These are phyloP conservation scores for Fusarium tjaetaba DNA, from an alignment of 2,329 filamentous ascomycete genomes.

Conservation along the genomic window DNA sequence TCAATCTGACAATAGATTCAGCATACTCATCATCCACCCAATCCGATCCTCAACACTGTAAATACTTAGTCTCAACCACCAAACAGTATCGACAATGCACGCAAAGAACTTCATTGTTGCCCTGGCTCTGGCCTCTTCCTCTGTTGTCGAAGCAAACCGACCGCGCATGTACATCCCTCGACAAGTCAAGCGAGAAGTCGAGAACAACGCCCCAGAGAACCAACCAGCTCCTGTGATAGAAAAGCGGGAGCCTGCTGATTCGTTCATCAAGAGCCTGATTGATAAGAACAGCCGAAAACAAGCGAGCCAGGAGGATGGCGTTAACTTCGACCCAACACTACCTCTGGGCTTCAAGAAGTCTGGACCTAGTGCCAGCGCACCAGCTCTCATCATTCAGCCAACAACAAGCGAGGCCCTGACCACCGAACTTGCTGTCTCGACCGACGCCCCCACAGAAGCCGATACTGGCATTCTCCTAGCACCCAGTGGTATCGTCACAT, in stretches of 20 bases:
- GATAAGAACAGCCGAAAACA: conserved; percentile 6
- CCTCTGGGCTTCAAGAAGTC: conserved; percentile 17
- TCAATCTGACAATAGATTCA: conserved; percentile 18
- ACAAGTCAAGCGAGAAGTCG: conserved; percentile 62
- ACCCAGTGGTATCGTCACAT: conserved; percentile 40
- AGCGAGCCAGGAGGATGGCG: background rate
- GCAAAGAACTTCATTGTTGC: conserved; percentile 58
- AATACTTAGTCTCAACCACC: conserved; percentile 38
- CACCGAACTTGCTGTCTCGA: conserved; percentile 4
- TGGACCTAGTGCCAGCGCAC: conserved; percentile 31
- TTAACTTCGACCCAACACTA: conserved; percentile 27
- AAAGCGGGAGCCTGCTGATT: conserved; percentile 34
- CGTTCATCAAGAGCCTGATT: conserved; percentile 41
- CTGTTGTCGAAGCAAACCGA: conserved; percentile 55
- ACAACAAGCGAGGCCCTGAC: conserved; percentile 27
- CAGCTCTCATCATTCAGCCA: conserved; percentile 34
- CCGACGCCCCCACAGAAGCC: conserved; percentile 17
- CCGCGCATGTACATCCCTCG: conserved; percentile 68
- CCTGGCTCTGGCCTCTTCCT: conserved; percentile 59
- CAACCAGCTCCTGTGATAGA: conserved; percentile 15
- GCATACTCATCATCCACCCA: conserved; percentile 35
- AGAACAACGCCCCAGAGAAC: conserved; percentile 49
- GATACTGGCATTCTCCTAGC: conserved; percentile 42
- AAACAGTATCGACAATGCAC: conserved; percentile 54
- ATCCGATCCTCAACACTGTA: conserved; percentile 32